Evolutionary conservation across 1,139 yeast genomes (phyloP).

Genomic region (Taphrina communis): DNA sequence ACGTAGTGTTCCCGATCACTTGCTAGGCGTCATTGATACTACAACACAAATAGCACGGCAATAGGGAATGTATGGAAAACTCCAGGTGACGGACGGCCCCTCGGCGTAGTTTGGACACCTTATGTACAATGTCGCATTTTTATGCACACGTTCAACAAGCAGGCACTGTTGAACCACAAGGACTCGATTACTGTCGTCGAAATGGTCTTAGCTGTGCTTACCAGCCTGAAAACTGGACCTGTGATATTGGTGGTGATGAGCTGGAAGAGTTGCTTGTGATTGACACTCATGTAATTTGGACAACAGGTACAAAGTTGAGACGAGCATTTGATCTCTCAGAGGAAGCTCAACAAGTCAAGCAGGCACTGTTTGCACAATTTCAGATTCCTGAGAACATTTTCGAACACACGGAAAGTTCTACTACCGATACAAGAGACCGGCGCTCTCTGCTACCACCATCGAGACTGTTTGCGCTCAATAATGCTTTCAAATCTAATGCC

Average conservation of each 20-base stretch:
- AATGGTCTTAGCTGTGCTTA: background rate
- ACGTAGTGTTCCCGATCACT: background rate
- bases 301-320: constrained; percentile 24
- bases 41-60: too few species aligned
- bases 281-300: constrained; percentile 36
- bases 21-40: too few species aligned
- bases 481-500: constrained; percentile 34
- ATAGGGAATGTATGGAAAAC: too few species aligned
- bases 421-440: background rate
- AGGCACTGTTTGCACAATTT: constrained; percentile 40
- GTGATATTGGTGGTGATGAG: background rate
- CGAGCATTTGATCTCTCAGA: constrained; percentile 33
- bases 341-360: constrained; percentile 35
- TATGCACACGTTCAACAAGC: background rate
- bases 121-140: constrained; percentile 18
- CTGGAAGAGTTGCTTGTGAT: constrained; percentile 36
- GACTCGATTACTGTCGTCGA: constrained; percentile 29
- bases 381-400: constrained; percentile 28
- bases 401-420: background rate
- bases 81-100: too few species aligned
- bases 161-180: constrained; percentile 26
- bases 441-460: background rate
- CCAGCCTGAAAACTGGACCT: constrained; percentile 3
- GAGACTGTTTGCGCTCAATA: constrained; percentile 18
- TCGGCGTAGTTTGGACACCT: background rate